Evolutionary conservation across 495 filamentous ascomycete genomes (phyloP), one percentile per base, ranked within the genome.

Genomic region (Talaromyces trachyspermus): DNA sequence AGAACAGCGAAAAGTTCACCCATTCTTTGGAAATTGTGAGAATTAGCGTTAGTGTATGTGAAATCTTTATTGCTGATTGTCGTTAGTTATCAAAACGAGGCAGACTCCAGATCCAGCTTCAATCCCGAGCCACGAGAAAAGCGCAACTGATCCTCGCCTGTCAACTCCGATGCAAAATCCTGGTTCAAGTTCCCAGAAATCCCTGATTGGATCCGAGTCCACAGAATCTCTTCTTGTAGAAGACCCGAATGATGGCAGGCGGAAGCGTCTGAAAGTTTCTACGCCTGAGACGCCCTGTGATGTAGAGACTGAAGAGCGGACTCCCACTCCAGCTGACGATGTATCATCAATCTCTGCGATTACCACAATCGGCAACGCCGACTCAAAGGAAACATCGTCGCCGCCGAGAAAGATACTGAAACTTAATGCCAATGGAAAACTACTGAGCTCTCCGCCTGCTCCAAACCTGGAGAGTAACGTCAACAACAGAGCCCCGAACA

Each of bases 381-480:
- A 9, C 29, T 32, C 29, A 32, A 1, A 32, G 14, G 33, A 17
- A 11, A 37, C 24, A 22, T 24, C 30, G 26, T 42, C 48, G 0
- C 32, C 56, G 12, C 51, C 60, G 14, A 67, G 63, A 43, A 80
- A 75, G 54, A 68, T 68, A n/a, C 55, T 82, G 15, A 74, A 69
- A 51, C 51, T 82, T 15, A 76, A 75, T 52, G 49, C 67, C 1
- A 78, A 78, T 52, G 80, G 79, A n/a, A 76, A 71, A 41, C 63
- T 82, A 15, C 44, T 71, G n/a, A 69, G 74, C 25, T 81, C 78
- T 0, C 72, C 79, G 12, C 57, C 58, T 11, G 41, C 47, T 6
- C 62, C 60, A 29, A 55, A 57, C 5, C 22, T 52, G 3, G 55
- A 48, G 10, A 53, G 60, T 2, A 54, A 48, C n/a, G 26, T 55